A percentile compares a stretch with the other conserved stretches of the same genome.
These are phyloP conservation scores for Fusarium liriodendri DNA, from an alignment of 2,329 filamentous ascomycete genomes.

Conservation along the genomic window DNA sequence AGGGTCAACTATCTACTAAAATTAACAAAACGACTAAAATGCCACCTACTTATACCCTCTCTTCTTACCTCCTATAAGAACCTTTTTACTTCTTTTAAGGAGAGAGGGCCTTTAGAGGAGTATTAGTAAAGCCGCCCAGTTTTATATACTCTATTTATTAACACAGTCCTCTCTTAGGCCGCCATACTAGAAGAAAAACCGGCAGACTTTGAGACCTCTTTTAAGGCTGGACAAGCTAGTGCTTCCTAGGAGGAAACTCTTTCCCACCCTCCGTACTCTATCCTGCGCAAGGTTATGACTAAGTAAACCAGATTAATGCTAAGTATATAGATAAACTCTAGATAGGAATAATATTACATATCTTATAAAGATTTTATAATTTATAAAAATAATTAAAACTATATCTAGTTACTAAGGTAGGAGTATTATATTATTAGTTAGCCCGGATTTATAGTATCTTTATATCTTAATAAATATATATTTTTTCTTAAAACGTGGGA, in stretches of 20 bases:
- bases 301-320: background rate
- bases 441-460: background rate
- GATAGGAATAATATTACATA: background rate
- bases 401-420: background rate
- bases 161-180: background rate
- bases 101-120: background rate
- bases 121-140: background rate
- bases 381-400: background rate
- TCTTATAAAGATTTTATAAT: background rate
- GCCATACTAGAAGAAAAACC: background rate
- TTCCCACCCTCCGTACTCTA: background rate
- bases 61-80: constrained; percentile 6
- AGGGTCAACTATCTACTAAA: background rate
- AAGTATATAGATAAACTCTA: background rate
- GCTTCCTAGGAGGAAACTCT: background rate
- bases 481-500: background rate
- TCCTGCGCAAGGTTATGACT: background rate
- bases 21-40: background rate
- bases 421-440: background rate
- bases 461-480: background rate
- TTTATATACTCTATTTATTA: background rate
- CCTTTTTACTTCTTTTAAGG: constrained; percentile 6
- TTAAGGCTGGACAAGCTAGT: background rate
- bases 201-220: background rate
- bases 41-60: constrained; percentile 16